Evolutionary conservation across 768 basidiomycete species (phyloP), one percentile per base, ranked within the genome.

Genomic region (Tricholoma saponaceum): DNA sequence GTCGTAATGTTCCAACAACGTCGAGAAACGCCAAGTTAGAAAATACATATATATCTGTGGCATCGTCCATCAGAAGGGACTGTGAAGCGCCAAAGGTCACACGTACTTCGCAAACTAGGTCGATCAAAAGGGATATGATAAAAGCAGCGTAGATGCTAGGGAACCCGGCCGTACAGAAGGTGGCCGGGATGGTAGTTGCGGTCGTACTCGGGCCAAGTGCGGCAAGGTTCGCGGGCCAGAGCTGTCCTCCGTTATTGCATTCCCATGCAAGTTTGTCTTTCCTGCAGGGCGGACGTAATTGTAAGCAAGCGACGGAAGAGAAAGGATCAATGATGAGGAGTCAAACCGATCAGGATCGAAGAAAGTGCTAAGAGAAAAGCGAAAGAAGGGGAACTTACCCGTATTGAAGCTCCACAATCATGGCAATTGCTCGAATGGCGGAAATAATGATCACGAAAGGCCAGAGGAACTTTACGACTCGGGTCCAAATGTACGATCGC

Each of bases 41-140:
- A 90, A 88, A 70, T 80, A 83, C 85, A 89, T 86, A 77, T 90
- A 89, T 52, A 86, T 66, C 88, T 89, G 62, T 28, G 62, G 58
- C 68, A 58, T 32, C 26, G 59, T 56, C 37, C 58, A 67, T 70
- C 66, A 65, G 67, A 61, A 61, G 2, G 23, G n/a, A 58, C 60
- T 64, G 54, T 62, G 65, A 58, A 62, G 57, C 55, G 49, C 32
- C 51, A 41, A 55, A 49, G 61, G 60, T 57, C 59, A 58, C 58
- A 60, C 60, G 58, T 71, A 87, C 88, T 82, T 89, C 86, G 74
- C 82, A 87, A 46, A 70, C 82, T 51, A 89, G 72, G 73, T 90
- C 87, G 57, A 81, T 79, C 35, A 88, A 69, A 61, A 89, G 76
- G 55, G 73, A 73, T 57, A 84, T 69, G 64, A 89, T 85, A 72